Evolutionary conservation across 495 filamentous ascomycete species (phyloP), one percentile per base, ranked within the genome.

Genomic region (Trichodelitschia bisporula): DNA sequence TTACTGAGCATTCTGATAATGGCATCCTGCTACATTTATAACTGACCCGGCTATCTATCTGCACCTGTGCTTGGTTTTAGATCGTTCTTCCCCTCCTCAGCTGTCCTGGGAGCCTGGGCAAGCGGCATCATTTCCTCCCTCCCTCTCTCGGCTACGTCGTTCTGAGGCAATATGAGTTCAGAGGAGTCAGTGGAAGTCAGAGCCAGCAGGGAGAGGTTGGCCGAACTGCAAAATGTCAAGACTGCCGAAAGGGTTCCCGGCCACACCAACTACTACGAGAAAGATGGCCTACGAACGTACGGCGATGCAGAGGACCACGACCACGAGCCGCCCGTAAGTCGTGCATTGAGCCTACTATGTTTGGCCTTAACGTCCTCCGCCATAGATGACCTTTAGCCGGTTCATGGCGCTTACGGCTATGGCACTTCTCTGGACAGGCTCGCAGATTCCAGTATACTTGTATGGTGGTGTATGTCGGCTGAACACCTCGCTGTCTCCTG

Each of bases 371-470:
- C 2, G 26, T 10, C 25, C 10, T 20, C 36, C 17, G 31, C 35
- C 4, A 19, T 19, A 69, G 61, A 66, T 72, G 61, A 58, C 60
- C 15, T 55, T 60, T 24, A 54, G 48, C 16, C 51, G 62, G 6
- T 55, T 69, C 40, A 62, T 70, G 59, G 56, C 64, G 19, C 57
- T 73, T 30, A 42, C 60, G 10, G 59, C 66, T 23, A 69, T 73
- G 65, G 64, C 63, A 5, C 69, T 73, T 34, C 45, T 73, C 19
- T 72, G 64, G 66, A 68, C 64, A 32, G 66, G 63, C 19, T 68
- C 62, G 37, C 66, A 72, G 36, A 69, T 72, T 28, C 66, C 66
- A 0, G 53, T 68, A 4, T 72, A 69, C 36, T 48, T 72, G 1
- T 68, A 66, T 31, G 65, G 65, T 59, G 40, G 44, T 16, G 36